These are phyloP conservation scores for Hygrophoropsis aurantiaca DNA, from an alignment of 768 basidiomycete genomes.

Conservation along the genomic window DNA sequence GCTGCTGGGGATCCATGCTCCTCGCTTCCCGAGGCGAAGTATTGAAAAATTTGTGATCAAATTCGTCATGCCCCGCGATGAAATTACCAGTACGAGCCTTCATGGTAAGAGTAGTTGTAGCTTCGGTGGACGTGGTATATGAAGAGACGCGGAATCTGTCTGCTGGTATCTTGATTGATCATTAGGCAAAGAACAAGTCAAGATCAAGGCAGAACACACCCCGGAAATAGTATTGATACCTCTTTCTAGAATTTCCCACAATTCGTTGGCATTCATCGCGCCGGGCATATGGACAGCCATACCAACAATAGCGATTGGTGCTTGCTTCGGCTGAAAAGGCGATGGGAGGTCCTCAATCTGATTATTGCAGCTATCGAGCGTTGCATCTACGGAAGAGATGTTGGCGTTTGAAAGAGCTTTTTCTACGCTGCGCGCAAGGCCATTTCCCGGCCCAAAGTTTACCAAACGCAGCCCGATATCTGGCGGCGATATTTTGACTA, in stretches of 20 bases:
- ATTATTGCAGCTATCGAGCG: neutral
- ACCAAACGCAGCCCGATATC: constrained; percentile 34
- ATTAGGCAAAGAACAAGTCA: neutral
- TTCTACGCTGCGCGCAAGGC: constrained; percentile 39
- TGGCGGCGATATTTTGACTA: constrained; percentile 15
- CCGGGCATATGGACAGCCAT: constrained; percentile 62
- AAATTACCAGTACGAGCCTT: constrained; percentile 65
- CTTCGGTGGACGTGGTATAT: constrained; percentile 27
- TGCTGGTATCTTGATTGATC: constrained; percentile 52
- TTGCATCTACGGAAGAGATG: constrained; percentile 8
- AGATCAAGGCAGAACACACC: constrained; percentile 34
- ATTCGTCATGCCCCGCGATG: constrained; percentile 51
- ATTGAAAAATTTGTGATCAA: constrained; percentile 72
- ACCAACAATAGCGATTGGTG: constrained; percentile 68
- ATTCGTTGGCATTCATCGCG: constrained; percentile 41
- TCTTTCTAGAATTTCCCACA: constrained; percentile 61
- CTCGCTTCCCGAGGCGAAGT: constrained; percentile 73
- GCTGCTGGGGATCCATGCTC: constrained; percentile 77
- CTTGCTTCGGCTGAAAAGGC: constrained; percentile 28
- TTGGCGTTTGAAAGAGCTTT: constrained; percentile 27
- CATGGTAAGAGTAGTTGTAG: constrained; percentile 40
- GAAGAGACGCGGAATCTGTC: constrained; percentile 52
- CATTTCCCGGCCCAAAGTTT: constrained; percentile 50
- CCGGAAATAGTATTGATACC: constrained; percentile 57
- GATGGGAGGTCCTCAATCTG: neutral